Evolutionary conservation across 495 filamentous ascomycete genomes (phyloP), one percentile per base, ranked within the genome.

Genomic region (Echria macrotheca): DNA sequence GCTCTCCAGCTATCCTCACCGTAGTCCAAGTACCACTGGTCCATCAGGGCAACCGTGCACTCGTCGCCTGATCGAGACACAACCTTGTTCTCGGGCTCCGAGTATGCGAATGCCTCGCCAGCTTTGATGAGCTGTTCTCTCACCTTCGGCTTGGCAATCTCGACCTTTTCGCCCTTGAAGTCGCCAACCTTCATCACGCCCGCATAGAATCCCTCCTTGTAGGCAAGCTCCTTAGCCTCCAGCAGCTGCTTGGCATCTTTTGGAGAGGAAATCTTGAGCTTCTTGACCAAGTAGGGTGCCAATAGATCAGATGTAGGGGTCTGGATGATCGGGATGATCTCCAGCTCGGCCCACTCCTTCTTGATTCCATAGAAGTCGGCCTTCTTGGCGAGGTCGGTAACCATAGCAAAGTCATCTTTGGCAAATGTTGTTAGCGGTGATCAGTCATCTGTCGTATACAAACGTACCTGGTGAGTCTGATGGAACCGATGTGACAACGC

Each of bases 1-100:
- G 85, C 61, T 60, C 58, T 57, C 90, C 90, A 96, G 41, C 80
- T 72, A 41, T 86, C 83, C 74, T 90, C 89, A 47, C 89, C 93
- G 55, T 98, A 98, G 69, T 95, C 91, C 54, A 97, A 69, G 68
- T 91, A 98, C 87, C 91, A 98, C 66, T 98, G 93, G 54, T 95
- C 91, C 52, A 96, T 82, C 60, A 89, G 84, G 6, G 91, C 91
- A 47, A 91, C 93, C 29, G 93, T 86, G 65, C 59, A 64, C 54
- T 89, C 85, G 50, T 98, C 93, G 6, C 82, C 87, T 57, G 84
- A 89, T 60, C 93, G 76, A 59, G 84, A 87, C 29, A 91, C 79
- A 54, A 96, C 93, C 60, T 82, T 79, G 42, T 86, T 85, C 66
- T 95, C 91, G 8, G 93, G 91, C 66, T 98, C 93, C 15, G 86